Conservation (phyloP, 345 rosid species). For the Angophora floribunda region DNA sequence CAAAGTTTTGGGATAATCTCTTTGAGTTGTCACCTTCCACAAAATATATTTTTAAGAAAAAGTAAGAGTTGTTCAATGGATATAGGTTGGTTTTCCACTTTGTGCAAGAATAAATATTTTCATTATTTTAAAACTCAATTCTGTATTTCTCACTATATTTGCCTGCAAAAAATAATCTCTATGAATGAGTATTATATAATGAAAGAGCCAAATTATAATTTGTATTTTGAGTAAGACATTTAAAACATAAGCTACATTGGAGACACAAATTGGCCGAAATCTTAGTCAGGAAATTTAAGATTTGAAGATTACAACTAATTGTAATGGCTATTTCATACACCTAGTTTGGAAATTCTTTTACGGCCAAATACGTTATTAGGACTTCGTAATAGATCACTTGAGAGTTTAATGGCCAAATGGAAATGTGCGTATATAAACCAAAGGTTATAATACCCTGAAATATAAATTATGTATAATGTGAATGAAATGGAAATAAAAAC, state of each 20-base stretch:
- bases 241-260: not conserved
- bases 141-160: not conserved
- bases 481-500: no score
- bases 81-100: not conserved
- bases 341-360: not conserved
- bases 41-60: not conserved
- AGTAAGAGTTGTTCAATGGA: not conserved
- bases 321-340: no score
- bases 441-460: no score
- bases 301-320: not conserved
- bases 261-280: not conserved
- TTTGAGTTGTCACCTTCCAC: not conserved
- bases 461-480: no score
- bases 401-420: no score
- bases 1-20: not conserved
- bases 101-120: not conserved
- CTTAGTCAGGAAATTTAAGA: not conserved
- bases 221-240: not conserved
- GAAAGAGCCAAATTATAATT: not conserved
- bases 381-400: not conserved
- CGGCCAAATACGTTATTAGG: not conserved
- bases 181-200: not conserved
- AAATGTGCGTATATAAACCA: no score
- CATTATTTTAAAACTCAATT: no score
- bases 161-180: not conserved